Evolutionary conservation across 1,139 yeast species (phyloP).

Genomic region (Citeromyces hawaiiensis): DNA sequence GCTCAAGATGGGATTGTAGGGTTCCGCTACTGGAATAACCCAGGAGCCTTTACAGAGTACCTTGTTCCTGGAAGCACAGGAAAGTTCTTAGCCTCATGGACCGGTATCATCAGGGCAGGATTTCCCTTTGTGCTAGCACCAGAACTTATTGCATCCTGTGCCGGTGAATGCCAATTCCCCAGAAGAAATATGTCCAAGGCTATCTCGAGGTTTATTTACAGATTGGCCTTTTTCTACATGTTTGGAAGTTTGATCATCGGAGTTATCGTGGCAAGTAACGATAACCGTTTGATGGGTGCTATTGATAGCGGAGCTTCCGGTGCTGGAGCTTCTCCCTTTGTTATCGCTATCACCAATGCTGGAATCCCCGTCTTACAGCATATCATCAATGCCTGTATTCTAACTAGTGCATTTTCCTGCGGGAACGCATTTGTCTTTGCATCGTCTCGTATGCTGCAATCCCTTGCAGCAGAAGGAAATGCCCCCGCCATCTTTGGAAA

Average conservation of each 20-base stretch:
- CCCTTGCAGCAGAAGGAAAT: constrained; percentile 38
- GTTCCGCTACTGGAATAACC: constrained; percentile 51
- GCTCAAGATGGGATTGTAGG: constrained; percentile 26
- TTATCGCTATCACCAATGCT: constrained; percentile 29
- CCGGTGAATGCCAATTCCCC: constrained; percentile 55
- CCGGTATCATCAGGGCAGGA: constrained; percentile 5
- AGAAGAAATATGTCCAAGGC: constrained; percentile 42
- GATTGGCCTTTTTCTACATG: constrained; percentile 34
- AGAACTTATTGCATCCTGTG: constrained; percentile 34
- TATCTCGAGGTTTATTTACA: constrained; percentile 20
- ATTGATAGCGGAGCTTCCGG: constrained; percentile 16
- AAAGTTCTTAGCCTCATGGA: constrained; percentile 3
- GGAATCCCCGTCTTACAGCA: constrained; percentile 21
- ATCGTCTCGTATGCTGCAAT: constrained; percentile 20
- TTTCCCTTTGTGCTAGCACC: constrained; percentile 4
- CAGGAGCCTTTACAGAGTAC: constrained; percentile 32
- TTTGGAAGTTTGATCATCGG: constrained; percentile 31
- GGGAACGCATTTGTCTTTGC: constrained; percentile 26
- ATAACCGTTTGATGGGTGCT: constrained; percentile 20
- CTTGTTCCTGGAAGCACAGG: constrained; percentile 12
- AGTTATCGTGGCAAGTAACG: constrained; percentile 25
- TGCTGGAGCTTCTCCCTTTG: constrained; percentile 37
- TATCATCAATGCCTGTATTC: constrained; percentile 25
- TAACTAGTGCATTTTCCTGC: constrained; percentile 26
- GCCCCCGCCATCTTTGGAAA: constrained; percentile 46